Evolutionary conservation across 1,284 basidiomycete genomes (phyloP).

Genomic region (Malassezia arunalokei): DNA sequence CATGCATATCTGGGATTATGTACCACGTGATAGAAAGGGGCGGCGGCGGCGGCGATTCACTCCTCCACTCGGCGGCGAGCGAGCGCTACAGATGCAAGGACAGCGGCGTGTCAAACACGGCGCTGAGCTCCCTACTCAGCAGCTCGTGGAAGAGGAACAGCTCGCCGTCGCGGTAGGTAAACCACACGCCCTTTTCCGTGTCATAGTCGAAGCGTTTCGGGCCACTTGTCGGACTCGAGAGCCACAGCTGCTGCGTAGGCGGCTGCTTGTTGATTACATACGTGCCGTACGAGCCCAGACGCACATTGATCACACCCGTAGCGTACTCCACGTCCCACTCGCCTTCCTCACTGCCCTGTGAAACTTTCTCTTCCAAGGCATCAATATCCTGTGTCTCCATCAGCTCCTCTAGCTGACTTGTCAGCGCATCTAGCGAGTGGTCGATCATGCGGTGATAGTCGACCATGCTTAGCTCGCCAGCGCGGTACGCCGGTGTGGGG

Average conservation of each 20-base stretch:
- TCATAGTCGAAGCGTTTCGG: constrained; percentile 44
- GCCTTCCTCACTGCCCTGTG: constrained; percentile 11
- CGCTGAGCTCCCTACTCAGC: constrained; percentile 27
- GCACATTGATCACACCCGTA: constrained; percentile 80
- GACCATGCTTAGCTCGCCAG: background rate
- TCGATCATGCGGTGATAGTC: constrained; percentile 68
- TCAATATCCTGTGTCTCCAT: constrained; percentile 54
- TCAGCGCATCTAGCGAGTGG: constrained; percentile 64
- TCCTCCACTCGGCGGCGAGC: no score
- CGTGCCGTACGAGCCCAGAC: constrained; percentile 70
- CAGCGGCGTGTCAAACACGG: constrained; percentile 25
- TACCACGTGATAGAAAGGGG: no score
- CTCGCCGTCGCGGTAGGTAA: constrained; percentile 34
- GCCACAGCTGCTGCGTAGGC: constrained; percentile 97
- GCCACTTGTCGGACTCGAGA: constrained; percentile 62
- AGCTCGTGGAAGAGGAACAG: constrained; percentile 25
- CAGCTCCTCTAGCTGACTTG: constrained; percentile 66
- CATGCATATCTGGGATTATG: no score
- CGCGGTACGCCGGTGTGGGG: background rate
- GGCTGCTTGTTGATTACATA: constrained; percentile 99
- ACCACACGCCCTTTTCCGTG: constrained; percentile 24
- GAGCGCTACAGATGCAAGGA: background rate
- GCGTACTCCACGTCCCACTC: constrained; percentile 83
- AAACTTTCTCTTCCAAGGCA: constrained; percentile 12
- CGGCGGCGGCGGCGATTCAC: no score